Percentiles rank a stretch among this genome's conserved stretches.
Evolutionary conservation across 768 basidiomycete genomes (phyloP).

Genomic region (Paxillus ammoniavirescens): DNA sequence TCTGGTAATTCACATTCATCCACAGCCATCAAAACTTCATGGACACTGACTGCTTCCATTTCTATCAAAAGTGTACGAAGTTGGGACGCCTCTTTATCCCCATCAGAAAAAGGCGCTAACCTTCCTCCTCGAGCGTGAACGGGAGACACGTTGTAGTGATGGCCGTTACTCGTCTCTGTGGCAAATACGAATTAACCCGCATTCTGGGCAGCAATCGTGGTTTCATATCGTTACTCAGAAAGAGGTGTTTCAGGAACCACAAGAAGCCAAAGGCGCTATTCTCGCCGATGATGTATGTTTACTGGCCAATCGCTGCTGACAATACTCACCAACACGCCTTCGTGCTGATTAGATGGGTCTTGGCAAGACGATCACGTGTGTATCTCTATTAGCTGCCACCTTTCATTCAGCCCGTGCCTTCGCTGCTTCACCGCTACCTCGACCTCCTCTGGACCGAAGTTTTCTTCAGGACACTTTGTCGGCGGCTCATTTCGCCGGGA

Average conservation of each 20-base stretch:
- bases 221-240: constrained; percentile 82
- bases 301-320: constrained; percentile 8
- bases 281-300: constrained; percentile 91
- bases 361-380: constrained; percentile 95
- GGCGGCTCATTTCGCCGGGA: constrained; percentile 66
- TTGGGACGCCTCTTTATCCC: constrained; percentile 88
- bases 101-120: constrained; percentile 98
- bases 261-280: constrained; percentile 82
- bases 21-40: constrained; percentile 9
- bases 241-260: constrained; percentile 64
- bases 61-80: constrained; percentile 50
- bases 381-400: constrained; percentile 90
- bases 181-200: constrained; percentile 54
- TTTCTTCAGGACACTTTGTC: constrained; percentile 34
- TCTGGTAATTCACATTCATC: constrained; percentile 56
- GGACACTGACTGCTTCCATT: constrained; percentile 14
- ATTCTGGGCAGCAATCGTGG: constrained; percentile 58
- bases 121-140: constrained; percentile 87
- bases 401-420: constrained; percentile 67
- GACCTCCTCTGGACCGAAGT: constrained; percentile 38
- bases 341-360: constrained; percentile 78
- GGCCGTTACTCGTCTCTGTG: constrained; percentile 73
- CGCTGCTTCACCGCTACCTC: constrained; percentile 52
- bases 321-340: constrained; percentile 15
- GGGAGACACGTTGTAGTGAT: constrained; percentile 54